Percentiles rank a stretch among this genome's conserved stretches.
phyloP scores from a whole-genome alignment of 176 grass and related monocot species.

The Triticum urartu region DNA sequence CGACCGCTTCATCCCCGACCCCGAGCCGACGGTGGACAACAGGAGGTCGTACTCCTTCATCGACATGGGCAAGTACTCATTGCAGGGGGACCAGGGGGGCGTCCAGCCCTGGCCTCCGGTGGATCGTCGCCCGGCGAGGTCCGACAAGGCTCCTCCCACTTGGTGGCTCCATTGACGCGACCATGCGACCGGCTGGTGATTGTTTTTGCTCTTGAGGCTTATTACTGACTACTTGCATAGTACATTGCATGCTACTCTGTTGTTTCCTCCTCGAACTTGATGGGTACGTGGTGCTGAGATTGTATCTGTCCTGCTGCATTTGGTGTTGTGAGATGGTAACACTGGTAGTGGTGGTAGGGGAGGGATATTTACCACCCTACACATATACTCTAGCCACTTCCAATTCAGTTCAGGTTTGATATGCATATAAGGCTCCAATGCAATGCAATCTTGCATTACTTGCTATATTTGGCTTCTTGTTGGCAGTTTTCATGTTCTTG shows the following conservation, averaged over 20 bases:
- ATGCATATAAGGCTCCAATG: background rate
- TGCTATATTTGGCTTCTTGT: background rate
- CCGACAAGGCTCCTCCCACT: conserved; percentile 32
- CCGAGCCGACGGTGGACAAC: background rate
- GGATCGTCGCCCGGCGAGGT: background rate
- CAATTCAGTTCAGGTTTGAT: background rate
- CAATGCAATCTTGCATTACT: background rate
- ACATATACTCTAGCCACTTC: background rate
- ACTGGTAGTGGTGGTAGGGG: too few species aligned
- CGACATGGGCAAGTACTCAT: conserved; percentile 49
- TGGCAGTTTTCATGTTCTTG: background rate
- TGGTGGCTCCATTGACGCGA: conserved; percentile 52
- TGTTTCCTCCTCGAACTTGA: background rate
- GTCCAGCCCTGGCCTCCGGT: conserved; percentile 1
- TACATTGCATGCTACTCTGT: conserved; percentile 23
- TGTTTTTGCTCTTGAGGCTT: background rate
- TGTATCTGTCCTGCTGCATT: background rate
- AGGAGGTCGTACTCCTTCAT: conserved; percentile 13
- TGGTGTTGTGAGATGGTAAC: background rate
- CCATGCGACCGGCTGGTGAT: background rate
- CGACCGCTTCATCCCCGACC: background rate
- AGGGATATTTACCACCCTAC: too few species aligned
- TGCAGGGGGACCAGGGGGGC: too few species aligned
- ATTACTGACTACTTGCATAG: background rate
- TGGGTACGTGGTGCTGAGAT: background rate